Evolutionary conservation across 1,139 yeast genomes (phyloP).

Genomic region (Lodderomyces beijingensis): DNA sequence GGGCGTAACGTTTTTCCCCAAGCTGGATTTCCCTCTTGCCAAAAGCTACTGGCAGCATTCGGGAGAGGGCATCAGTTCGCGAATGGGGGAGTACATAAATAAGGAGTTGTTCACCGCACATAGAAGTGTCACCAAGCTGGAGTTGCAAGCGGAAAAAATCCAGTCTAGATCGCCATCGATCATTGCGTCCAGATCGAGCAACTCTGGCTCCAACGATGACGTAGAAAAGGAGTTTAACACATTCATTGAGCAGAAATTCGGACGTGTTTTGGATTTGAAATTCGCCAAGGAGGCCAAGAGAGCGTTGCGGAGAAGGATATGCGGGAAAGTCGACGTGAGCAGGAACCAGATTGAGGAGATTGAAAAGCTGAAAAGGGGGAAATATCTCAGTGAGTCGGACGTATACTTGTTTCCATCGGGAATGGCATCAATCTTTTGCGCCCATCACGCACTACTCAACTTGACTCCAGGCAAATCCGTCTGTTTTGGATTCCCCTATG

Average conservation of each 20-base stretch:
- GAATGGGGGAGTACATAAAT: slow-evolving; percentile 80
- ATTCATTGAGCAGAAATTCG: slow-evolving; percentile 84
- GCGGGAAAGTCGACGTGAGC: slow-evolving; percentile 57
- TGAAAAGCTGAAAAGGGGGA: slow-evolving; percentile 29
- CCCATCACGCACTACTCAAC: slow-evolving; percentile 64
- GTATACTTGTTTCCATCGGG: slow-evolving; percentile 87
- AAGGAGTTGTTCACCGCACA: slow-evolving; percentile 50
- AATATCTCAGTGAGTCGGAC: slow-evolving; percentile 49
- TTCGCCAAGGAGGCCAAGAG: slow-evolving; percentile 72
- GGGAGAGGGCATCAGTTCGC: slow-evolving; percentile 90
- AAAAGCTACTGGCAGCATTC: slow-evolving; percentile 95
- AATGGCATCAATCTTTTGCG: slow-evolving; percentile 85
- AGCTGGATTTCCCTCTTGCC: slow-evolving; percentile 53
- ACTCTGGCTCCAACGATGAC: slow-evolving; percentile 24
- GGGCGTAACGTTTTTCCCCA: slow-evolving; percentile 74
- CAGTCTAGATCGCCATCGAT: slow-evolving; percentile 34
- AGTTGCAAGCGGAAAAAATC: slow-evolving; percentile 35
- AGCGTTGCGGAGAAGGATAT: slow-evolving; percentile 71
- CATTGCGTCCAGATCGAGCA: slow-evolving; percentile 18
- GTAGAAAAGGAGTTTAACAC: slow-evolving; percentile 54
- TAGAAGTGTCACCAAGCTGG: slow-evolving; percentile 21
- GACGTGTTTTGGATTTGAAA: slow-evolving; percentile 77
- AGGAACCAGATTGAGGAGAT: slow-evolving; percentile 29
- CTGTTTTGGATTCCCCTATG: slow-evolving; percentile 93
- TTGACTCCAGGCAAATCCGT: slow-evolving; percentile 46